These are phyloP conservation scores for Rosa lucieae DNA, from an alignment of 306 rosid species.

Conservation along the genomic window DNA sequence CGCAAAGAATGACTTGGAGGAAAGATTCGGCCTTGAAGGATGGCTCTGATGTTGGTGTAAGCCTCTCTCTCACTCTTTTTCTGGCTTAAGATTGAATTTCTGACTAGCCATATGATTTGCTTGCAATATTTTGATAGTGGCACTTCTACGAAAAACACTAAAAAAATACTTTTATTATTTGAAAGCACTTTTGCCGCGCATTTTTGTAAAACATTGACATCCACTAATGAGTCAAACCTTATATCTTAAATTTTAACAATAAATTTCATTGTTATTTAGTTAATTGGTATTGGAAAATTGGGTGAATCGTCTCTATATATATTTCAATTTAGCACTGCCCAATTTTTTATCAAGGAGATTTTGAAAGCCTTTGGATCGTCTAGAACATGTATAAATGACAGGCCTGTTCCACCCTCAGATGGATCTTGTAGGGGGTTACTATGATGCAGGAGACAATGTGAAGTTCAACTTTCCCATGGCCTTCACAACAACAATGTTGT, in stretches of 20 bases:
- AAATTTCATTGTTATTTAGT: too few species aligned
- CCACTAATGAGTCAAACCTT: too few species aligned
- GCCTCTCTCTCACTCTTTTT: not conserved
- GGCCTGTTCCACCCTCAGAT: constrained; percentile 17
- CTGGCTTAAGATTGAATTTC: not conserved
- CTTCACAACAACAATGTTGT: constrained; percentile 43
- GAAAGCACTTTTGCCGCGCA: too few species aligned
- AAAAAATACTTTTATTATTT: too few species aligned
- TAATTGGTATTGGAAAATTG: too few species aligned
- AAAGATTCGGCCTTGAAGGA: constrained; percentile 11
- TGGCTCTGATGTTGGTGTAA: constrained; percentile 13
- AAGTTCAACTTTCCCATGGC: constrained; percentile 62
- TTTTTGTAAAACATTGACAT: too few species aligned
- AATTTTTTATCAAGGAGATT: not conserved
- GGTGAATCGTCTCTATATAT: too few species aligned
- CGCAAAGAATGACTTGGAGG: constrained; percentile 21
- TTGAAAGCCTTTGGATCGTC: too few species aligned
- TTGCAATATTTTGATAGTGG: not conserved
- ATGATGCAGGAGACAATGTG: constrained; percentile 58
- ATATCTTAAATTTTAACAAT: too few species aligned
- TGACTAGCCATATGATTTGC: not conserved
- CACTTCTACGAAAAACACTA: not conserved
- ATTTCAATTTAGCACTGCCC: not conserved
- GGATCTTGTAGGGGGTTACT: constrained; percentile 57
- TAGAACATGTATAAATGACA: not conserved